phyloP scores from a whole-genome alignment of 768 basidiomycete species.

The Amanita molliuscula region DNA sequence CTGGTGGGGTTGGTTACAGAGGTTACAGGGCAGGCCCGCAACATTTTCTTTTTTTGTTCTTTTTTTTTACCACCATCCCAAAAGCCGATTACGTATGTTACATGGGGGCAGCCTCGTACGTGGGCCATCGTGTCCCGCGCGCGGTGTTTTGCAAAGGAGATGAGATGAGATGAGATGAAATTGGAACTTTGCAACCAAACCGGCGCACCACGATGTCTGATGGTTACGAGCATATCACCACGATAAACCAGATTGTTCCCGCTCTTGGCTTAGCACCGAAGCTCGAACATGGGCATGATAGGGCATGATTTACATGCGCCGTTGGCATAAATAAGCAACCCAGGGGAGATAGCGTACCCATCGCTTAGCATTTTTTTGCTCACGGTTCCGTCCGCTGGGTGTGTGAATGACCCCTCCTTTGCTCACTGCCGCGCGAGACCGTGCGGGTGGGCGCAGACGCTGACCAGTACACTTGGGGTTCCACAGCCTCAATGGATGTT shows the following conservation, averaged over 20 bases:
- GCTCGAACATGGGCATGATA: neutral
- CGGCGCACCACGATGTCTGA: neutral
- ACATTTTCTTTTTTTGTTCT: no score
- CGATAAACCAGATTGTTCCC: neutral
- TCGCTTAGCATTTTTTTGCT: neutral
- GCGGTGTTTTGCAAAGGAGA: no score
- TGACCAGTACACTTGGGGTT: neutral
- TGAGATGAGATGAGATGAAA: neutral
- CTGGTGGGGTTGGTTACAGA: no score
- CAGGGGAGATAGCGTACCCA: neutral
- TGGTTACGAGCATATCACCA: neutral
- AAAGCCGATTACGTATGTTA: no score
- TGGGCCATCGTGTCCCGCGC: no score
- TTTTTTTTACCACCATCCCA: no score
- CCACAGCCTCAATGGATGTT: neutral
- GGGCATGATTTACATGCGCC: neutral
- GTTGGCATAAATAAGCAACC: neutral
- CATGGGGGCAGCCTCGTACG: no score
- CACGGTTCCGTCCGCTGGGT: neutral
- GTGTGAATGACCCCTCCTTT: neutral
- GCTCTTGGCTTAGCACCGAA: neutral
- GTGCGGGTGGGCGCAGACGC: neutral
- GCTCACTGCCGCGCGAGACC: slow-evolving; percentile 2
- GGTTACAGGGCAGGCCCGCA: no score
- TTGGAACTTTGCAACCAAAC: neutral